Base-by-base conservation (phyloP, 495 filamentous ascomycete genomes). In the Xylaria telfairii region DNA sequence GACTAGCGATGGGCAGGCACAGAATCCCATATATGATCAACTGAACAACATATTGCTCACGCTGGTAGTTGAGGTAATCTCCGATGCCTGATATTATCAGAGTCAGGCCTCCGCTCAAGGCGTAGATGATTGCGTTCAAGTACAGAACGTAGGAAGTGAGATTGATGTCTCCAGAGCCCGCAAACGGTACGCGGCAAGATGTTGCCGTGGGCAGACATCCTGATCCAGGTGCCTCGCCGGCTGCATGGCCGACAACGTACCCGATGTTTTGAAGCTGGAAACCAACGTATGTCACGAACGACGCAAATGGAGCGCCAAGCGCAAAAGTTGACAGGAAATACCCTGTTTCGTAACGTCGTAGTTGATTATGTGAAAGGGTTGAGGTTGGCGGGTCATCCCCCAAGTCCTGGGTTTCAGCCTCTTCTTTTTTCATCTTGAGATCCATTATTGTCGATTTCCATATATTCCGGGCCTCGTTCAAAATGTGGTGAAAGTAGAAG, bases 241-340 rank as follows among this genome's bases (percentile, higher is more conserved):
- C 7, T 3, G 37, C 34, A 12, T 41, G 34, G 28, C 57, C 57
- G 0, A 61, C 37, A 10, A 24, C n/a, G 10, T 61, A 61, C 1
- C 57, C 57, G n/a, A 61, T 61, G 4, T 61, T 42, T 26, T 61
- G 57, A 41, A 61, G 24, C 37, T 61, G 57, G 57, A 61, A 61
- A 15, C 57, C 57, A 12, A 61, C 57, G 37, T 61, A 61, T 26
- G 57, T 42, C 34, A 41, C 57, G 10, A 61, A 61, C 0, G 57
- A 28, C 1, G 57, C 57, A 17, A 61, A 61, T 9, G 57, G 57
- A 5, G 57, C 19, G 9, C 57, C 57, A 24, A 42, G 13, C 12
- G 57, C 57, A 41, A 61, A 61, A 9, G 57, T 42, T 1, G 57
- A 61, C 12, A 61, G 34, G 57, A 61, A 61, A 19, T 61, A 61